phyloP scores from a whole-genome alignment of 306 rosid genomes.

The Trichosanthes cucumerina region DNA sequence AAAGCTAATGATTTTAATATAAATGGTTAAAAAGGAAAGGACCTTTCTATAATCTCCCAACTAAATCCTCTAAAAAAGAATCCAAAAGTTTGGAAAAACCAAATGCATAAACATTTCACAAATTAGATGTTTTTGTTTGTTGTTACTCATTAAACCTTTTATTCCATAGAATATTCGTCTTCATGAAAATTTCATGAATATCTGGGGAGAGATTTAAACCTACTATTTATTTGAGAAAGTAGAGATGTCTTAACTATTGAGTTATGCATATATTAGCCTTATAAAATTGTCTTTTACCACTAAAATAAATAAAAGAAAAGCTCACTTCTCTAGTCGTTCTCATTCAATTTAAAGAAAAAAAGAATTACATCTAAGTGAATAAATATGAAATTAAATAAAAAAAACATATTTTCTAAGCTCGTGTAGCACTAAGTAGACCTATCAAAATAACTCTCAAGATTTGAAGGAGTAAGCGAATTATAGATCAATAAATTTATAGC shows the following conservation, averaged over 20 bases:
- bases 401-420: neutral
- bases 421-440: too few relatives aligned
- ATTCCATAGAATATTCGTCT: neutral
- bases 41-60: neutral
- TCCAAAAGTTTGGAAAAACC: neutral
- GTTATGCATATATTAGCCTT: neutral
- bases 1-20: too few relatives aligned
- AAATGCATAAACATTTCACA: neutral
- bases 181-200: neutral
- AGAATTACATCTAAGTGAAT: too few relatives aligned
- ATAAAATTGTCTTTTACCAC: too few relatives aligned
- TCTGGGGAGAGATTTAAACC: too few relatives aligned
- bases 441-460: too few relatives aligned
- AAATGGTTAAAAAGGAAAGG: neutral
- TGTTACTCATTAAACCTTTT: too few relatives aligned
- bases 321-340: neutral
- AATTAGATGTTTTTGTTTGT: too few relatives aligned
- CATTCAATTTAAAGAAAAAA: neutral
- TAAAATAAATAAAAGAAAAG: too few relatives aligned
- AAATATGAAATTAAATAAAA: neutral
- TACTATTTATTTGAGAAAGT: too few relatives aligned
- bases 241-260: neutral
- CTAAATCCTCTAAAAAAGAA: too few relatives aligned
- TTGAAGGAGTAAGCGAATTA: too few relatives aligned
- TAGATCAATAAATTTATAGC: neutral